These are phyloP conservation scores for Colletotrichum camelliae DNA, from an alignment of 2,329 filamentous ascomycete genomes.

Conservation along the genomic window DNA sequence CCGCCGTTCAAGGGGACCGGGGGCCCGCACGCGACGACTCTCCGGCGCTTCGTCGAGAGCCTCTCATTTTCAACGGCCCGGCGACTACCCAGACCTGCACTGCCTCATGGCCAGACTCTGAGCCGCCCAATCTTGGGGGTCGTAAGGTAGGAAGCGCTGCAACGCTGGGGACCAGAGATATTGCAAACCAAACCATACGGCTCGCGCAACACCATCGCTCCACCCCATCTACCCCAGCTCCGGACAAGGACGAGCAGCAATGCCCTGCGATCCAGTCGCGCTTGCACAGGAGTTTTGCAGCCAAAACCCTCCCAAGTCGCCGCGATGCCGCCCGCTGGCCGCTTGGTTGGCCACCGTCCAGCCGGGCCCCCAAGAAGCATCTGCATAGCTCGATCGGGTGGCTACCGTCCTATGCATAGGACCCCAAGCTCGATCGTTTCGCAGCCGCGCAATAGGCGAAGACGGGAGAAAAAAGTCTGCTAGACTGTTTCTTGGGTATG, in stretches of 20 bases:
- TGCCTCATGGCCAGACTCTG: conserved; percentile 28
- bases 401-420: not conserved
- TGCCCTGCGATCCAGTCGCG: conserved; percentile 1
- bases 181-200: not conserved
- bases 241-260: not conserved
- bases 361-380: not conserved
- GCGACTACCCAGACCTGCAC: conserved; percentile 30
- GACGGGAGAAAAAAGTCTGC: not conserved
- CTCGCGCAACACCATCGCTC: conserved; percentile 9
- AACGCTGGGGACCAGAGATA: not conserved
- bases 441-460: not conserved
- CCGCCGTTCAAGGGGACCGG: not conserved
- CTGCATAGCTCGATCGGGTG: not conserved
- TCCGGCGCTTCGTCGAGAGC: conserved; percentile 34
- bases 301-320: conserved; percentile 6
- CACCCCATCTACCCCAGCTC: not conserved
- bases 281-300: not conserved
- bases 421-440: not conserved
- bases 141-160: not conserved
- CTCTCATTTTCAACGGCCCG: conserved; percentile 33
- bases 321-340: conserved; percentile 16
- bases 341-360: conserved; percentile 19
- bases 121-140: not conserved
- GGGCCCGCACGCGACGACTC: conserved; percentile 1
- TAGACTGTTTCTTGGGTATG: not conserved